phyloP scores from a whole-genome alignment of 768 basidiomycete species.

The Termitomyces sp. region DNA sequence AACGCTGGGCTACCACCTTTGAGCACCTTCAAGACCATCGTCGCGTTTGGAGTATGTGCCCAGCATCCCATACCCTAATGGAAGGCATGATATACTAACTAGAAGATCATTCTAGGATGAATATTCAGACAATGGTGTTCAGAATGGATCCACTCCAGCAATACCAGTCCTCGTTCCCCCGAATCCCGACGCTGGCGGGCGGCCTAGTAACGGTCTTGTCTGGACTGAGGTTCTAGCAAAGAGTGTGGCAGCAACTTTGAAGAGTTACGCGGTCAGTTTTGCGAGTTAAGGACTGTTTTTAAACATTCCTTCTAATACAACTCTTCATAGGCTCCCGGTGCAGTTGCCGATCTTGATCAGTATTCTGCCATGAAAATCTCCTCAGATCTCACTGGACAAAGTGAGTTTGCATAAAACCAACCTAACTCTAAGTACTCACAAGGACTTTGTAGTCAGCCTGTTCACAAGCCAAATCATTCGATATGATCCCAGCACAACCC shows the following conservation, averaged over 20 bases:
- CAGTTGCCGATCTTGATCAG: constrained; percentile 23
- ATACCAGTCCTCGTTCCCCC: constrained; percentile 27
- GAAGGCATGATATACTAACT: neutral
- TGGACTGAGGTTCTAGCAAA: constrained; percentile 49
- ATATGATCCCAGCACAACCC: constrained; percentile 36
- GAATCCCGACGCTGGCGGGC: constrained; percentile 43
- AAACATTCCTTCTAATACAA: neutral
- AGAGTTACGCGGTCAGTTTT: constrained; percentile 46
- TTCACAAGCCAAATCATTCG: constrained; percentile 18
- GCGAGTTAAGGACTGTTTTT: neutral
- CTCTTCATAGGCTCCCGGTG: constrained; percentile 19
- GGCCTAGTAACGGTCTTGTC: constrained; percentile 46
- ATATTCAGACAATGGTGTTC: constrained; percentile 34
- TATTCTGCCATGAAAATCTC: constrained; percentile 16
- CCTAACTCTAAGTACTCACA: neutral
- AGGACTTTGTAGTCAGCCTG: constrained; percentile 14
- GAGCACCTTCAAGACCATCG: constrained; percentile 38
- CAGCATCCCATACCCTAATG: neutral
- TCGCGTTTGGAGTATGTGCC: constrained; percentile 45
- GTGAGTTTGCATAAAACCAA: constrained; percentile 11
- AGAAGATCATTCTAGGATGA: constrained; percentile 28
- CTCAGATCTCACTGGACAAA: constrained; percentile 24
- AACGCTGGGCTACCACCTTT: constrained; percentile 40
- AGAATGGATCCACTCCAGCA: constrained; percentile 37
- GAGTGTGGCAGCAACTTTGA: constrained; percentile 34